Base-by-base conservation (phyloP, 805 yeast species). In the Yarrowia bubula region DNA sequence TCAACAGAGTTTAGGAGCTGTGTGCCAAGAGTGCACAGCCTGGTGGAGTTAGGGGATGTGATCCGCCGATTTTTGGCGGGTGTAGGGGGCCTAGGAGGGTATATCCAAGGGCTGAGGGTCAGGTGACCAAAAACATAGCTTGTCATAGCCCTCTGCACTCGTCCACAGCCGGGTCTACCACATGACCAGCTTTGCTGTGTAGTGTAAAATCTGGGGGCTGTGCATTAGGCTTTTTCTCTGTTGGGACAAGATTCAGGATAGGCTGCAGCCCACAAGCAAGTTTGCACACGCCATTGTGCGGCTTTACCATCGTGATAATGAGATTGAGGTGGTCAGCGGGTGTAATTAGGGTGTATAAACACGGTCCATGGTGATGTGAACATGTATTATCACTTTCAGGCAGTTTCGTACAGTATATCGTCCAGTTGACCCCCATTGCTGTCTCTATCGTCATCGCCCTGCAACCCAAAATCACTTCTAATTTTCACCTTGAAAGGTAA, bases 231-330 rank as follows among this genome's bases (percentile, higher is more conserved):
- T 37, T 51, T 38, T 8, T n/a, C 58, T 37, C 33, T 17, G 37
- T 51, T 37, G 43, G 58, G 43, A 37, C 58, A 51, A 37, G 57
- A 8, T 51, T 37, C 43, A 33, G 2, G 57, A 37, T 38, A 22
- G 18, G 13, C 43, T 51, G 58, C 58, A 51, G 58, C 43, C 58
- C 43, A 3, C 10, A 38, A 15, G 58, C 58, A 51, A 15, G 7
- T 3, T 51, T 51, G 43, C 58, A 37, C 58, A 51, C 42, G 58
- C 58, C 43, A 33, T 48, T n/a, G 55, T 48, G 55, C 55, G 55
- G 55, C 55, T 48, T 48, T 15, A 15, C 11, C n/a, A 32, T 11
- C 10, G 38, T 10, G 38, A 35, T 35, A 35, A 4, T 8, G 38
- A 10, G 38, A 4, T 9, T 11, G 10, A 35, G 8, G 38, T 4